phyloP scores from a whole-genome alignment of 1,139 yeast genomes.

The Blastobotrys elegans region DNA sequence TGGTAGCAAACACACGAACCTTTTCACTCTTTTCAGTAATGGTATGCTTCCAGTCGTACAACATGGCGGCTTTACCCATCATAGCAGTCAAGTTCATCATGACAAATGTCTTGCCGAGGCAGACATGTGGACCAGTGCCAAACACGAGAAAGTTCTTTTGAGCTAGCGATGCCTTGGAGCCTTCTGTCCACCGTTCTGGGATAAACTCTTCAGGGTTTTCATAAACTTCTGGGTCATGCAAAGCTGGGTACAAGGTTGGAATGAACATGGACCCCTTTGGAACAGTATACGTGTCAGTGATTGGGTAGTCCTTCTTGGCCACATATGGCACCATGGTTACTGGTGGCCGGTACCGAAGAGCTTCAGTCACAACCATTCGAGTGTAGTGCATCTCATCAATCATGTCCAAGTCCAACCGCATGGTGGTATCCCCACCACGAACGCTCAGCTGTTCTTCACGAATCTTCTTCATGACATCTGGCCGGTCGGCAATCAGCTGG shows the following conservation, averaged over 20 bases:
- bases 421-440: constrained; percentile 67
- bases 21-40: constrained; percentile 82
- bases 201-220: constrained; percentile 89
- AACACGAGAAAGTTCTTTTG: constrained; percentile 93
- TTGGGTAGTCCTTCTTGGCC: constrained; percentile 79
- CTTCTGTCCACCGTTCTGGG: constrained; percentile 91
- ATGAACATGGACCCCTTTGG: constrained; percentile 97
- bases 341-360: constrained; percentile 93
- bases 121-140: constrained; percentile 95
- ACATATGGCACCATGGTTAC: constrained; percentile 97
- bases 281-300: constrained; percentile 75
- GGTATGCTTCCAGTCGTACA: constrained; percentile 74
- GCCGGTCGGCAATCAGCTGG: constrained; percentile 93
- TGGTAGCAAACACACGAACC: constrained; percentile 94
- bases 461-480: constrained; percentile 76
- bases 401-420: constrained; percentile 60
- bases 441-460: constrained; percentile 88
- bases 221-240: constrained; percentile 95
- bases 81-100: constrained; percentile 82
- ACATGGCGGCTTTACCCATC: constrained; percentile 82
- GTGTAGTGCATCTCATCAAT: constrained; percentile 87
- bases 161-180: constrained; percentile 52
- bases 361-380: constrained; percentile 82
- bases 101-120: constrained; percentile 92
- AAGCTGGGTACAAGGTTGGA: constrained; percentile 90